Conservation (phyloP, 2,329 filamentous ascomycete genomes). For the Hirsutella rhossiliensis region DNA sequence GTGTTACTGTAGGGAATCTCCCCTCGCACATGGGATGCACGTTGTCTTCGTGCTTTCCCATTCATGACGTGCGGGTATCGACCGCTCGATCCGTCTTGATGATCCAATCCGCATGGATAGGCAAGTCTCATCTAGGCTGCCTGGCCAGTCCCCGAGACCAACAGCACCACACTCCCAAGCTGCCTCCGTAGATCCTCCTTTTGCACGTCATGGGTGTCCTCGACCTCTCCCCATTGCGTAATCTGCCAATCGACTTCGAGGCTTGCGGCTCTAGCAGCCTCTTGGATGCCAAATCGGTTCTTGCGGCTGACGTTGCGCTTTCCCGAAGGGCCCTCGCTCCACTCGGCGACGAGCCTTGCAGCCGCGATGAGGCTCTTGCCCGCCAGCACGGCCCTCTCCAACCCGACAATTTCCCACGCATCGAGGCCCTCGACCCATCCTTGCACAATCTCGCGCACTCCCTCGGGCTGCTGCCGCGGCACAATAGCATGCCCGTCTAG, state of each 20-base stretch:
- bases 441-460: constrained; percentile 64
- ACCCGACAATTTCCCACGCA: constrained; percentile 70
- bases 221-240: constrained; percentile 86
- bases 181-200: constrained; percentile 81
- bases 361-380: constrained; percentile 78
- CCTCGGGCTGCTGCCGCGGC: constrained; percentile 58
- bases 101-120: too few species aligned
- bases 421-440: constrained; percentile 65
- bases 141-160: constrained; percentile 52
- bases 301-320: constrained; percentile 24
- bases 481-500: constrained; percentile 68
- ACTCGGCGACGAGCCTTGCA: constrained; percentile 68
- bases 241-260: constrained; percentile 89
- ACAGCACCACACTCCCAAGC: constrained; percentile 71
- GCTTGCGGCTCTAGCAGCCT: constrained; percentile 66
- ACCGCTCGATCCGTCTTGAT: too few species aligned
- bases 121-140: neutral
- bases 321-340: constrained; percentile 62
- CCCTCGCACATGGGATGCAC: too few species aligned
- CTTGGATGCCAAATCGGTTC: constrained; percentile 60
- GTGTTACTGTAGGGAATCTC: too few species aligned
- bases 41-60: too few species aligned
- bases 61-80: too few species aligned
- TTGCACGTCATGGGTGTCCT: constrained; percentile 95
- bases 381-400: constrained; percentile 74